Evolutionary conservation across 768 basidiomycete genomes (phyloP).

Genomic region (Grammothele lineata): DNA sequence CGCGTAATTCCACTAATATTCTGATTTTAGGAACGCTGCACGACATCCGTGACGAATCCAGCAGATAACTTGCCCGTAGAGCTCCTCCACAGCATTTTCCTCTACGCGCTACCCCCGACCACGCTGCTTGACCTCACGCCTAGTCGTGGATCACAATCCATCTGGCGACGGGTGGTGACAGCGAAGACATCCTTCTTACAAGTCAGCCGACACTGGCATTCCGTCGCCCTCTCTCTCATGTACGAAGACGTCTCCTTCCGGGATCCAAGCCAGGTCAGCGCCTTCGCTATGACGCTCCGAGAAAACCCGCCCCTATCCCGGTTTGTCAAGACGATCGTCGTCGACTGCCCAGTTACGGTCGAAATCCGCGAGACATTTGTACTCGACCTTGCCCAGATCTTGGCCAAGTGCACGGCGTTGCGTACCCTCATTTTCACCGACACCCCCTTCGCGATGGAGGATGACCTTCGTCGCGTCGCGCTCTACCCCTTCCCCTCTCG

Average conservation of each 20-base stretch:
- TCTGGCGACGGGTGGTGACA: background rate
- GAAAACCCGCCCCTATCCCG: background rate
- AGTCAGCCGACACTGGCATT: constrained; percentile 1
- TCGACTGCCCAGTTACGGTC: background rate
- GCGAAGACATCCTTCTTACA: background rate
- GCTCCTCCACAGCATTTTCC: constrained; percentile 1
- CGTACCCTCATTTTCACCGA: constrained; percentile 2
- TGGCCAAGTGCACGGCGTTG: background rate
- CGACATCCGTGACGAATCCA: too few relatives aligned
- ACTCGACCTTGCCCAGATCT: background rate
- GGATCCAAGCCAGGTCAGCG: background rate
- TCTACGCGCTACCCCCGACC: background rate
- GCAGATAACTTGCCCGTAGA: constrained; percentile 1
- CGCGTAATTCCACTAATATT: too few relatives aligned
- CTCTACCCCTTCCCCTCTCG: background rate
- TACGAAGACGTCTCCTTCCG: constrained; percentile 4
- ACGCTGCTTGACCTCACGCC: background rate
- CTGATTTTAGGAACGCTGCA: too few relatives aligned
- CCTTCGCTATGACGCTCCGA: background rate
- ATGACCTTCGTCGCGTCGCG: background rate
- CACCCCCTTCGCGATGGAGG: constrained; percentile 3
- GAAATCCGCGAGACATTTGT: background rate
- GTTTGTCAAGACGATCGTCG: background rate
- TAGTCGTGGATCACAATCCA: background rate
- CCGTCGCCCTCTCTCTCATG: background rate